Evolutionary conservation across 805 yeast species (phyloP).

Genomic region (Barnettozyma siamensis): DNA sequence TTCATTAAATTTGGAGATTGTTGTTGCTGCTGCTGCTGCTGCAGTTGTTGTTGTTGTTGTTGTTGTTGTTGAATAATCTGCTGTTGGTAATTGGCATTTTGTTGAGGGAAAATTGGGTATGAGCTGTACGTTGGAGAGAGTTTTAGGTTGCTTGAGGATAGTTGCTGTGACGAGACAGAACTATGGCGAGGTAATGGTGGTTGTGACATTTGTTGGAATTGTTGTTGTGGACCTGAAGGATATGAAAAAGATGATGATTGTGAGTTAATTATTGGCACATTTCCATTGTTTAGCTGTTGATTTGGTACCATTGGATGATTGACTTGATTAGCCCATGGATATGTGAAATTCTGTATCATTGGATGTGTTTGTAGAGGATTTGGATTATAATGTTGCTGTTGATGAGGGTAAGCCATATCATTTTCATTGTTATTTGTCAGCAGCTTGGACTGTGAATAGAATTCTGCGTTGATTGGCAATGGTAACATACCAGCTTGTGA

Average conservation of each 20-base stretch:
- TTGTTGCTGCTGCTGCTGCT: neutral
- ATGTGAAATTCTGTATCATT: neutral
- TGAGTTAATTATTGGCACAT: neutral
- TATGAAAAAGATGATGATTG: neutral
- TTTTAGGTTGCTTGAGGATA: neutral
- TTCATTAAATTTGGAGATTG: slow-evolving; percentile 6
- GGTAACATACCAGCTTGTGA: too few relatives aligned
- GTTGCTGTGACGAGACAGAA: neutral
- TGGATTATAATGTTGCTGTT: neutral
- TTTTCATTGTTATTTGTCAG: neutral
- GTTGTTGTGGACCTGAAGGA: neutral
- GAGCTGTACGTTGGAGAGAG: neutral
- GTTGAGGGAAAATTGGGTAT: neutral
- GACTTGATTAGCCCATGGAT: neutral
- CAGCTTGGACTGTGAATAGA: too few relatives aligned
- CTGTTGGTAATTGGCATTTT: slow-evolving; percentile 3
- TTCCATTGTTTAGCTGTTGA: neutral
- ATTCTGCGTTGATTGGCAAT: too few relatives aligned
- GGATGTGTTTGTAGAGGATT: neutral
- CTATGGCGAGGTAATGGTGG: neutral
- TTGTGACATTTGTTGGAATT: neutral
- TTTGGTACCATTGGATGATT: neutral
- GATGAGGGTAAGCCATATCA: neutral
- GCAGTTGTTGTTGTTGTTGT: slow-evolving; percentile 1
- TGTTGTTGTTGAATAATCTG: neutral